A percentile compares a stretch with the other conserved stretches of the same genome.
Evolutionary conservation across 116 monocot genomes (phyloP).

Genomic region (Zostera marina): DNA sequence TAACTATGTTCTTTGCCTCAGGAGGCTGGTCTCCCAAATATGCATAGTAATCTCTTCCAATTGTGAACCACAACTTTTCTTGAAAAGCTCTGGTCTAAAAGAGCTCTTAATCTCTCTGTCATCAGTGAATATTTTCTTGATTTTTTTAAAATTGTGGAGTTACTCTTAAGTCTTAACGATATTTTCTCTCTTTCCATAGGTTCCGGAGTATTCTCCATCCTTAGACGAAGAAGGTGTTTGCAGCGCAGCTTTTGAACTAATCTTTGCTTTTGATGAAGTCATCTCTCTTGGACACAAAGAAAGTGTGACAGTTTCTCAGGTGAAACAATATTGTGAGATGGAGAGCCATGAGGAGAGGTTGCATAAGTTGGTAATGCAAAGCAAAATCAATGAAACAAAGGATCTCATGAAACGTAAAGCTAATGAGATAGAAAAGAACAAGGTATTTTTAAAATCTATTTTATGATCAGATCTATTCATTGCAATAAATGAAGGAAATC

Average conservation of each 20-base stretch:
- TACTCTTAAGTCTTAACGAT: neutral
- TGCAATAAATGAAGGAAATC: neutral
- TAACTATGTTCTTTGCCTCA: no score
- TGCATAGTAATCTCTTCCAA: no score
- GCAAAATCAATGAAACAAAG: constrained; percentile 95
- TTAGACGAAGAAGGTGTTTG: constrained; percentile 90
- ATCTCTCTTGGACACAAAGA: constrained; percentile 95
- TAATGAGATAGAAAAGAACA: constrained; percentile 95
- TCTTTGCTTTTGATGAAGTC: constrained; percentile 98
- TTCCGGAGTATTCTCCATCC: constrained; percentile 84
- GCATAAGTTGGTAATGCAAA: constrained; percentile 86
- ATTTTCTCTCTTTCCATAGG: constrained; percentile 13
- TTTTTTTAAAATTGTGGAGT: no score
- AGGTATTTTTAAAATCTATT: constrained; percentile 24
- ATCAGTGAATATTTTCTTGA: no score
- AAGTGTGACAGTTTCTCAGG: constrained; percentile 79
- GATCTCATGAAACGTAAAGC: constrained; percentile 97
- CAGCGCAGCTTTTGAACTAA: constrained; percentile 77
- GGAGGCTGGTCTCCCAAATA: no score
- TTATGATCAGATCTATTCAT: neutral
- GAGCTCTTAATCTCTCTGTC: no score
- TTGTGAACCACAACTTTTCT: no score
- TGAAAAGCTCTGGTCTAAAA: no score
- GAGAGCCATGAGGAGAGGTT: constrained; percentile 93
- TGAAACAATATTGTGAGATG: constrained; percentile 98